Evolutionary conservation across 2,329 filamentous ascomycete species (phyloP).

Genomic region (Coniochaeta sp.): DNA sequence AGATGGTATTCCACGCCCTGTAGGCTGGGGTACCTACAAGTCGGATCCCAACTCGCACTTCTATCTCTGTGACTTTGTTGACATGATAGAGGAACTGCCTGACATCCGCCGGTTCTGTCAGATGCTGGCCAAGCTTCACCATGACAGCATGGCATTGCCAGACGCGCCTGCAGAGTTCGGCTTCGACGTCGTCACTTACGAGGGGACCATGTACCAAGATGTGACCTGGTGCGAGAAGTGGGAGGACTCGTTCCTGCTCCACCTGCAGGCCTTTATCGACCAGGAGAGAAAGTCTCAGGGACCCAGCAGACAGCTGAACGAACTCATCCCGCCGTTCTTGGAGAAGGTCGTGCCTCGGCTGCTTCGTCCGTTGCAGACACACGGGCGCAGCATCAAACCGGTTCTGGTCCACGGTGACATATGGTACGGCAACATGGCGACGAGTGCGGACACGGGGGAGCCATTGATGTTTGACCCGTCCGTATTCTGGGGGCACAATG

Average conservation of each 20-base stretch:
- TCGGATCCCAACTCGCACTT: not conserved
- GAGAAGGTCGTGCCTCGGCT: slow-evolving; percentile 1
- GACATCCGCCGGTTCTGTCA: not conserved
- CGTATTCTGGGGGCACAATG: not conserved
- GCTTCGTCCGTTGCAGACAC: not conserved
- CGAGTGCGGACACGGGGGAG: not conserved
- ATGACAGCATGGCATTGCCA: not conserved
- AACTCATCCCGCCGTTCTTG: not conserved
- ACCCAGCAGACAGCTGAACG: not conserved
- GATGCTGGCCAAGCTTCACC: not conserved
- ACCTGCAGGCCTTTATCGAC: not conserved
- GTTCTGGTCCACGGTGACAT: slow-evolving; percentile 1
- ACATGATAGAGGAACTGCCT: not conserved
- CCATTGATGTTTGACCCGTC: not conserved
- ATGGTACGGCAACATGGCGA: slow-evolving; percentile 1
- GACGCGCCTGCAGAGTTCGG: not conserved
- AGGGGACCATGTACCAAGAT: not conserved
- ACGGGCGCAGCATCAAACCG: not conserved
- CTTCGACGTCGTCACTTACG: not conserved
- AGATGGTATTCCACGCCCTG: not conserved
- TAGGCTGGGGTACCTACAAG: not conserved
- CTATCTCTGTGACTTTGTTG: not conserved
- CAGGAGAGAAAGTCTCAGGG: not conserved
- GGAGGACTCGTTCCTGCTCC: not conserved
- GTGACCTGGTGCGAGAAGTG: not conserved